phyloP scores from a whole-genome alignment of 2,329 filamentous ascomycete genomes.

The Cladophialophora carrionii region DNA sequence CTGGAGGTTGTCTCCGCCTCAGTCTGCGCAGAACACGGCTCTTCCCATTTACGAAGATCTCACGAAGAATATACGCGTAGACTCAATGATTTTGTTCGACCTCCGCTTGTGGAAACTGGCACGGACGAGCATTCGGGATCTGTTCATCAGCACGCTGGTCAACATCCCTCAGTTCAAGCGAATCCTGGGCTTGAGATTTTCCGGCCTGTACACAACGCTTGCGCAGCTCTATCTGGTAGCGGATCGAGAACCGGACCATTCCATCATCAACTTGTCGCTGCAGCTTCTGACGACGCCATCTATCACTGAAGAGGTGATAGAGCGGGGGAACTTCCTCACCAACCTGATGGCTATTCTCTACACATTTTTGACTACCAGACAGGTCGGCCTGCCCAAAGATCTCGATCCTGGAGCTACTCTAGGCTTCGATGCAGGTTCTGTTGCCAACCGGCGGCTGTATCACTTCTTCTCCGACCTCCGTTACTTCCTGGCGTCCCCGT shows the following conservation, averaged over 20 bases:
- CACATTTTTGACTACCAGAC: conserved; percentile 92
- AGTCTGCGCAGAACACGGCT: conserved; percentile 66
- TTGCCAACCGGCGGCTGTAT: conserved; percentile 93
- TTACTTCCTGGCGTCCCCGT: conserved; percentile 83
- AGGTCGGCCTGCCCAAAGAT: conserved; percentile 91
- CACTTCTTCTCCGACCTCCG: conserved; percentile 96
- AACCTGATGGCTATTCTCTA: conserved; percentile 95
- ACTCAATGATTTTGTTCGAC: conserved; percentile 94
- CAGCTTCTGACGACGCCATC: conserved; percentile 97
- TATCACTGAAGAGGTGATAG: conserved; percentile 93
- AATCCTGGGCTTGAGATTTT: conserved; percentile 87
- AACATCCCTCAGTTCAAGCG: conserved; percentile 96
- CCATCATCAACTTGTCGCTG: conserved; percentile 94
- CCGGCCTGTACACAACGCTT: conserved; percentile 88
- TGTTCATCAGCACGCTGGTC: conserved; percentile 96
- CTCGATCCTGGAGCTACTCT: conserved; percentile 83
- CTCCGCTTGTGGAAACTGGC: conserved; percentile 95
- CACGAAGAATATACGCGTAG: conserved; percentile 83
- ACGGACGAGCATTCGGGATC: conserved; percentile 82
- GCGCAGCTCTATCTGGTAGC: conserved; percentile 95
- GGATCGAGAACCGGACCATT: conserved; percentile 94
- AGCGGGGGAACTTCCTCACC: conserved; percentile 92
- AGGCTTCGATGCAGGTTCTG: conserved; percentile 90
- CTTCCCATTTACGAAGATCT: conserved; percentile 80
- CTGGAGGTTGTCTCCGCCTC: conserved; percentile 31